Percentiles rank a stretch among this genome's conserved stretches.
Conservation (phyloP, 257 asterid genomes). For the Nicotiana knightiana region DNA sequence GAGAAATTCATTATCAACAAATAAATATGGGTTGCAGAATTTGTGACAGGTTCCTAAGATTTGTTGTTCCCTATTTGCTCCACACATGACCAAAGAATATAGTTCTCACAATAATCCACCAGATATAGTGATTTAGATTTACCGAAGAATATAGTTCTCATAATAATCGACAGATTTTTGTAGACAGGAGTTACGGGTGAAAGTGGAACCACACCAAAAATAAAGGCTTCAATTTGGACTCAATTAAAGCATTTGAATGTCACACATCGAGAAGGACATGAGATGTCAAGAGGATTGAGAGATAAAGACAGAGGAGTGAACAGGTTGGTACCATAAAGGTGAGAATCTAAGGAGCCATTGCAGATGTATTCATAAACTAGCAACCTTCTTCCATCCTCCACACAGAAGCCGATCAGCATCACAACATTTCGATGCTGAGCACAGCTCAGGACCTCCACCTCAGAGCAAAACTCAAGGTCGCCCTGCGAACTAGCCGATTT, state of each 20-base stretch:
- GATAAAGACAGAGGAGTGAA: not conserved
- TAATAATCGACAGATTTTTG: not conserved
- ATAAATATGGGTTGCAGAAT: not conserved
- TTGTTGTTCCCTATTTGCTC: not conserved
- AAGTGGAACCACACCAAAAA: not conserved
- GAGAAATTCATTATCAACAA: constrained; percentile 9
- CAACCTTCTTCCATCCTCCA: constrained; percentile 62
- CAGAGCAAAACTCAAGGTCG: constrained; percentile 85
- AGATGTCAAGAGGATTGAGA: not conserved
- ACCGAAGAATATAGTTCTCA: not conserved
- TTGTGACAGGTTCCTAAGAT: not conserved
- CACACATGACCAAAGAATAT: not conserved
- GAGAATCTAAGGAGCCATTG: constrained; percentile 81
- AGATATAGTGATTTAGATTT: not conserved
- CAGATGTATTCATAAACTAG: constrained; percentile 85
- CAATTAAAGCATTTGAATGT: not conserved
- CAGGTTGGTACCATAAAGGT: constrained; percentile 60
- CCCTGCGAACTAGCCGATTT: constrained; percentile 76
- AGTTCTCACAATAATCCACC: not conserved
- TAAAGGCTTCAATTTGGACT: not conserved
- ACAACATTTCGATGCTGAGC: constrained; percentile 97
- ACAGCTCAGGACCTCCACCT: constrained; percentile 82
- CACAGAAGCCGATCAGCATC: constrained; percentile 81
- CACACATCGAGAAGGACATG: not conserved
- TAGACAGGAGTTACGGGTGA: not conserved